Evolutionary conservation across 2,329 filamentous ascomycete genomes (phyloP).

Genomic region (Aspergillus neotritici): DNA sequence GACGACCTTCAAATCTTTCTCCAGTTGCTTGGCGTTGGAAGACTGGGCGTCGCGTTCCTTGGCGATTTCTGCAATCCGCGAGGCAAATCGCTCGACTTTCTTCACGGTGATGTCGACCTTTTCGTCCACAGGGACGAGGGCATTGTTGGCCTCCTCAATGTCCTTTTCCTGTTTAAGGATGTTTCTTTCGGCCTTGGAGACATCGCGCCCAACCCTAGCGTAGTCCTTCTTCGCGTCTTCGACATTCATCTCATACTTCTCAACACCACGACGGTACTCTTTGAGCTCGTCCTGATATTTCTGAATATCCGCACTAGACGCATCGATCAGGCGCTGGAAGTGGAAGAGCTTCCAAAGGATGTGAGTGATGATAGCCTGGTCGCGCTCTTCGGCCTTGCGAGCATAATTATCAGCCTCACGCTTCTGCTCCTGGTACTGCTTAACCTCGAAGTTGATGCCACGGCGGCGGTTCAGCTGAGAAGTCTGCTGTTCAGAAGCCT

Average conservation of each 20-base stretch:
- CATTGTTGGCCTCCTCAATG: slow-evolving; percentile 79
- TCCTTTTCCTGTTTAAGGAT: slow-evolving; percentile 83
- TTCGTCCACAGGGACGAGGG: slow-evolving; percentile 81
- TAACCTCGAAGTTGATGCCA: slow-evolving; percentile 95
- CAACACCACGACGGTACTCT: slow-evolving; percentile 81
- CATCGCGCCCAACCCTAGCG: slow-evolving; percentile 66
- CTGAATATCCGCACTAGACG: slow-evolving; percentile 82
- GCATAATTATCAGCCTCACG: slow-evolving; percentile 91
- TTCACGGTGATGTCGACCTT: slow-evolving; percentile 75
- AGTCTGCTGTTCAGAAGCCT: slow-evolving; percentile 80
- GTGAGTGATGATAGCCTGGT: slow-evolving; percentile 85
- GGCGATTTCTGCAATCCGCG: slow-evolving; percentile 62
- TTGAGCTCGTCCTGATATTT: slow-evolving; percentile 93
- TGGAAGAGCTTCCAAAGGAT: slow-evolving; percentile 96
- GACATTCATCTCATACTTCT: slow-evolving; percentile 73
- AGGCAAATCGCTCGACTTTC: slow-evolving; percentile 63
- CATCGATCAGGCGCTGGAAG: slow-evolving; percentile 87
- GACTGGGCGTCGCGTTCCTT: slow-evolving; percentile 72
- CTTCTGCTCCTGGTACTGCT: slow-evolving; percentile 96
- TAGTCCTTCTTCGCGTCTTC: slow-evolving; percentile 82
- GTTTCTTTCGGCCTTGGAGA: slow-evolving; percentile 72
- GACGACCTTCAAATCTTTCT: slow-evolving; percentile 76
- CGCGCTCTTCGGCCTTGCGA: slow-evolving; percentile 80
- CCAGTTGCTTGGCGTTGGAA: slow-evolving; percentile 63
- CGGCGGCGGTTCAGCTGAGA: slow-evolving; percentile 83